Conservation (phyloP, 495 filamentous ascomycete species). For the Xanthoparmelia taractica region DNA sequence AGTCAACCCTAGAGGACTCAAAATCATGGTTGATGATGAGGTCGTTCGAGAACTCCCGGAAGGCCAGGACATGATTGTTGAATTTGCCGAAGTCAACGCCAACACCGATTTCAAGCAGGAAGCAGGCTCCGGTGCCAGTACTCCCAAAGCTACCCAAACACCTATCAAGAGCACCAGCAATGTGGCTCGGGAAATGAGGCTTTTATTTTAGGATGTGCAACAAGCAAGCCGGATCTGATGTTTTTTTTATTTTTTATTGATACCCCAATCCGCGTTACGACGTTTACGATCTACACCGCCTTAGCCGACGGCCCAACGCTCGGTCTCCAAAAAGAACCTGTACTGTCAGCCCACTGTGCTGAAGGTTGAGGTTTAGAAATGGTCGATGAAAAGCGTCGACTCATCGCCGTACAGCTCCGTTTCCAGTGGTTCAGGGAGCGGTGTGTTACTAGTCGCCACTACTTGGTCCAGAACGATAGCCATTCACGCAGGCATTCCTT, state of each 20-base stretch:
- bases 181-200: conserved; percentile 24
- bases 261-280: conserved; percentile 15
- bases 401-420: background rate
- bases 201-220: conserved; percentile 20
- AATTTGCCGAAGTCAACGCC: conserved; percentile 40
- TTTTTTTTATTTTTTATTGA: no score
- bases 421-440: background rate
- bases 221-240: conserved; percentile 4
- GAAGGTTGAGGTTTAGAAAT: background rate
- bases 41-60: conserved; percentile 79
- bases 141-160: conserved; percentile 11
- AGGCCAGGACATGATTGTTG: conserved; percentile 79
- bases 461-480: conserved; percentile 8
- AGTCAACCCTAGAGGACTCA: conserved; percentile 61
- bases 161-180: background rate
- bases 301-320: conserved; percentile 9
- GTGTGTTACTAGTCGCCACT: conserved; percentile 3
- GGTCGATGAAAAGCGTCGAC: background rate
- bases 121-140: conserved; percentile 15
- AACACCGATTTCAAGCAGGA: conserved; percentile 19
- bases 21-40: conserved; percentile 86
- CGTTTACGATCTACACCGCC: conserved; percentile 9
- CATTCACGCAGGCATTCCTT: background rate
- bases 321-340: background rate
- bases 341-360: background rate